Conservation (phyloP, 2,329 filamentous ascomycete species). For the Microdochium nivale region DNA sequence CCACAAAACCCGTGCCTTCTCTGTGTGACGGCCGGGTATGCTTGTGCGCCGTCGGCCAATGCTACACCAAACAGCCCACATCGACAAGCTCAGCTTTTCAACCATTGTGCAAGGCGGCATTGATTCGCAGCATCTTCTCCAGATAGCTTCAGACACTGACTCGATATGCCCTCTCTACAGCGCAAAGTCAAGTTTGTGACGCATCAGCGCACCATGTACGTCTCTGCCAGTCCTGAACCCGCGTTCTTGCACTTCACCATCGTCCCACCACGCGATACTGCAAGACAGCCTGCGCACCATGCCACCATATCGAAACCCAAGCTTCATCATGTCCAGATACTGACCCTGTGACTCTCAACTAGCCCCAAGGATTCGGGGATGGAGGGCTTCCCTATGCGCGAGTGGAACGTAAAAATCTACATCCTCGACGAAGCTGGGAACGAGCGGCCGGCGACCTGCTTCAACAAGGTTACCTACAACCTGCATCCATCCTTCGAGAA, state of each 20-base stretch:
- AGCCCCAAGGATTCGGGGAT: slow-evolving; percentile 66
- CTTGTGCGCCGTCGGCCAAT: not conserved
- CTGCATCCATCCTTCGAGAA: slow-evolving; percentile 91
- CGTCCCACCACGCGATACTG: slow-evolving; percentile 6
- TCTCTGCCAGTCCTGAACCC: slow-evolving; percentile 14
- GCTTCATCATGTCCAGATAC: not conserved
- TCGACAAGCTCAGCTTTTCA: not conserved
- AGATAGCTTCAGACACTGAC: slow-evolving; percentile 8
- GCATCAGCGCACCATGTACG: slow-evolving; percentile 81
- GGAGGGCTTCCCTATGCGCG: slow-evolving; percentile 84
- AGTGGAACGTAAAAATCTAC: slow-evolving; percentile 83
- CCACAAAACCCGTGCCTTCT: not conserved
- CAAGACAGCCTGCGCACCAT: not conserved
- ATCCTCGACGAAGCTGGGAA: slow-evolving; percentile 80
- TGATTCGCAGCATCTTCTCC: not conserved
- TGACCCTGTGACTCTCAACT: slow-evolving; percentile 32
- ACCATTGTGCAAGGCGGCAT: not conserved
- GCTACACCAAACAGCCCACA: not conserved
- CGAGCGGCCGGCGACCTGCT: slow-evolving; percentile 72
- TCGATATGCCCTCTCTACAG: slow-evolving; percentile 41
- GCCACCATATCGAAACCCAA: no score
- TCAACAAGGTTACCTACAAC: slow-evolving; percentile 87
- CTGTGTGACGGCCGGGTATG: not conserved
- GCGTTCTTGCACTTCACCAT: slow-evolving; percentile 9
- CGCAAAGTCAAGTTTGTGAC: slow-evolving; percentile 89